Conservation (phyloP, 2,329 filamentous ascomycete genomes). For the Penicillium sp. region DNA sequence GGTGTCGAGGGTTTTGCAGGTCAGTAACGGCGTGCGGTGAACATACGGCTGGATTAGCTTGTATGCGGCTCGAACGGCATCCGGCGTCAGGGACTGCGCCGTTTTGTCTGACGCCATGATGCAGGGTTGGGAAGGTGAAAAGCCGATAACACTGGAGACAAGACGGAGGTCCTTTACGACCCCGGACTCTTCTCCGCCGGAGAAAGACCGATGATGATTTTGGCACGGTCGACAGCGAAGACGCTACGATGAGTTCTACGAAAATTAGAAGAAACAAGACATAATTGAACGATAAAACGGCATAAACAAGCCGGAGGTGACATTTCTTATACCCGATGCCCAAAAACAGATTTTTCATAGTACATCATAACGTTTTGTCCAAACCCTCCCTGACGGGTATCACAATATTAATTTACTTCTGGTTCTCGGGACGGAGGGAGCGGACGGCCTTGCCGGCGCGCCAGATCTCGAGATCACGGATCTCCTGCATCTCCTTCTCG, state of each 20-base stretch:
- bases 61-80: conserved; percentile 70
- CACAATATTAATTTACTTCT: conserved; percentile 58
- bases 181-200: conserved; percentile 10
- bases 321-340: conserved; percentile 14
- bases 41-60: conserved; percentile 70
- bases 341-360: conserved; percentile 30
- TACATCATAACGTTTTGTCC: conserved; percentile 38
- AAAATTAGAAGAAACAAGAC: too few species aligned
- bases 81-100: conserved; percentile 60
- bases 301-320: neutral
- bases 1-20: conserved; percentile 68
- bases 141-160: neutral
- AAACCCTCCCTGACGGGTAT: conserved; percentile 25
- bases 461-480: conserved; percentile 98
- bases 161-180: neutral
- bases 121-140: neutral
- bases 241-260: neutral
- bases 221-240: neutral
- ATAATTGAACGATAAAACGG: neutral
- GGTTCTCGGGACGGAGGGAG: conserved; percentile 81
- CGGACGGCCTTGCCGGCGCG: conserved; percentile 96
- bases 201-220: neutral
- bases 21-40: conserved; percentile 80
- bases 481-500: conserved; percentile 98
- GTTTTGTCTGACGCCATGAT: conserved; percentile 42